These are phyloP conservation scores for Sugiyamaella neomexicana DNA, from an alignment of 1,139 yeast genomes.

Conservation along the genomic window DNA sequence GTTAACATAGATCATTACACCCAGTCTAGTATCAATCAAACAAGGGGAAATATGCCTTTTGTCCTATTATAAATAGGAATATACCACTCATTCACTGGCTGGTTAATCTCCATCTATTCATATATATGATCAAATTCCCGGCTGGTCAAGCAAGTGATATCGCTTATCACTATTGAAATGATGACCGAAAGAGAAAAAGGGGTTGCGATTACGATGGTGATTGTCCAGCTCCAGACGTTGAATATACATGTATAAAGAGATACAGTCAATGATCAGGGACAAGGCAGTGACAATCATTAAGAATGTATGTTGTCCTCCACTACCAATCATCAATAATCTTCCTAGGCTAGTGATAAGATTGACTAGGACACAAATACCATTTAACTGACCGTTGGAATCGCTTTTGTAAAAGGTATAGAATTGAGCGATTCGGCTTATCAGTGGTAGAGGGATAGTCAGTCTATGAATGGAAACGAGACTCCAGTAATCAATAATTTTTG, in stretches of 20 bases:
- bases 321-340: constrained; percentile 58
- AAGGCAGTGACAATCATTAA: constrained; percentile 19
- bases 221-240: neutral
- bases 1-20: too few relatives aligned
- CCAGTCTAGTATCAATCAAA: too few relatives aligned
- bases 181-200: neutral
- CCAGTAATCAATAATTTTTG: constrained; percentile 30
- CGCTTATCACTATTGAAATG: neutral
- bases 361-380: constrained; percentile 55
- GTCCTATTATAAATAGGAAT: too few relatives aligned
- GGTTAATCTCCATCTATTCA: too few relatives aligned
- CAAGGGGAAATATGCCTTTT: too few relatives aligned
- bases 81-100: too few relatives aligned
- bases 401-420: constrained; percentile 50
- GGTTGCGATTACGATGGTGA: neutral
- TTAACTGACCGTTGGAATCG: constrained; percentile 56
- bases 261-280: neutral
- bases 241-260: neutral
- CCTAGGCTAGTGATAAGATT: constrained; percentile 56
- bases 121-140: neutral
- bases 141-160: neutral
- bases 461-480: constrained; percentile 46
- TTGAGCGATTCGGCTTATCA: constrained; percentile 59
- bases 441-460: constrained; percentile 54
- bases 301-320: constrained; percentile 42